phyloP scores from a whole-genome alignment of 345 rosid genomes.

The Draba incana region DNA sequence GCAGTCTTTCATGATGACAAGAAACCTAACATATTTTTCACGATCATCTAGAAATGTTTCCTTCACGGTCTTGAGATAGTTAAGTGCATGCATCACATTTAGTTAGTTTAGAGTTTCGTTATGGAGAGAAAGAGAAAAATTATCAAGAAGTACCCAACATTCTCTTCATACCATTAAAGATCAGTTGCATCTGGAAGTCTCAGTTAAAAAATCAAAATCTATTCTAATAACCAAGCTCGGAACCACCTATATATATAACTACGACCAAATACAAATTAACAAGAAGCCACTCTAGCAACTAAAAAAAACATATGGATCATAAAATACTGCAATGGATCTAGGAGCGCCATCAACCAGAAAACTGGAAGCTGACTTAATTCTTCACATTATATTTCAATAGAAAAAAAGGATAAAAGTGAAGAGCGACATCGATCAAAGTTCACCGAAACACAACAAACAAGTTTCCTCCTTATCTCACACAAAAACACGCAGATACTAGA shows the following conservation, averaged over 20 bases:
- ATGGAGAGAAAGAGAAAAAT: conserved; percentile 26
- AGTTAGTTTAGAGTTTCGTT: conserved; percentile 60
- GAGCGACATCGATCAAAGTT: conserved; percentile 4
- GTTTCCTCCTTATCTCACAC: background rate
- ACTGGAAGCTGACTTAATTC: background rate
- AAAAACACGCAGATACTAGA: background rate
- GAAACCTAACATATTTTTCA: conserved; percentile 72
- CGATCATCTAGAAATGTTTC: conserved; percentile 61
- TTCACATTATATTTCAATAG: background rate
- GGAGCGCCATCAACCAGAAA: background rate
- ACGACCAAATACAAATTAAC: background rate
- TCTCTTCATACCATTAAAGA: background rate
- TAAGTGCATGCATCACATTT: conserved; percentile 62
- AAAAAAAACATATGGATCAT: background rate
- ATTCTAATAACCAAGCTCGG: background rate
- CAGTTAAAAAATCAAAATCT: background rate
- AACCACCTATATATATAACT: background rate
- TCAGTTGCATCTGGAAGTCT: background rate
- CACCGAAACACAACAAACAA: background rate
- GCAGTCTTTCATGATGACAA: conserved; percentile 80
- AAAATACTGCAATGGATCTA: background rate
- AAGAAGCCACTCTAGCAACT: background rate
- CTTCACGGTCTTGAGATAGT: conserved; percentile 70
- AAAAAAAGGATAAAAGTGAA: background rate
- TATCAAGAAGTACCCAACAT: background rate